phyloP scores from a whole-genome alignment of 2,329 filamentous ascomycete genomes.

The Juglanconis oblonga region DNA sequence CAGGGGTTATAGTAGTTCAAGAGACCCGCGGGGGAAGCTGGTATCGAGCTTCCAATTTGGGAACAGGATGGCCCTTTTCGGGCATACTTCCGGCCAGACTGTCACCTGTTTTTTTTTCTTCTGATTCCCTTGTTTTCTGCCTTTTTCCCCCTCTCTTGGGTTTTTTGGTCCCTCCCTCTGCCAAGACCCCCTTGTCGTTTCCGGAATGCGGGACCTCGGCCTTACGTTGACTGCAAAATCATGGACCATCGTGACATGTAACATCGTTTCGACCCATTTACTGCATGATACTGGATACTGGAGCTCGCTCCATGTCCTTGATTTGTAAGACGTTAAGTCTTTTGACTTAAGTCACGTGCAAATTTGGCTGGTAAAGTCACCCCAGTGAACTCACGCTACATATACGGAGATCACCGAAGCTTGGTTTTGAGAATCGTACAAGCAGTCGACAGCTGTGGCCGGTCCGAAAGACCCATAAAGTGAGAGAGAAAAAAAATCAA shows the following conservation, averaged over 20 bases:
- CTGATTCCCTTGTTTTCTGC: neutral
- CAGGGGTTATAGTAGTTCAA: too few relatives aligned
- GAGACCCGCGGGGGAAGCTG: too few relatives aligned
- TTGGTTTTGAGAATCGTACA: neutral
- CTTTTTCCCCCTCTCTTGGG: neutral
- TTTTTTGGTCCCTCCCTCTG: neutral
- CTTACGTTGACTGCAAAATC: neutral
- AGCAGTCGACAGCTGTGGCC: neutral
- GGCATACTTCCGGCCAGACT: neutral
- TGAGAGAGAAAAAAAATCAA: neutral
- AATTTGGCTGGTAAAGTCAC: too few relatives aligned
- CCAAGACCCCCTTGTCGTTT: neutral
- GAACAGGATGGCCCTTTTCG: neutral
- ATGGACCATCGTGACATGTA: too few relatives aligned
- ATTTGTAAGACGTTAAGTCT: neutral
- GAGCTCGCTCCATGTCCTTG: neutral
- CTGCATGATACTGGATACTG: neutral
- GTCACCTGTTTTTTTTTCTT: neutral
- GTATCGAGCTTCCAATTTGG: too few relatives aligned
- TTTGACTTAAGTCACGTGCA: too few relatives aligned
- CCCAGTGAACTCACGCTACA: too few relatives aligned
- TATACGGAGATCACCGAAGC: too few relatives aligned
- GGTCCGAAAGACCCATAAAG: neutral
- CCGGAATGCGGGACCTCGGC: neutral
- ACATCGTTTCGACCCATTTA: neutral